A percentile compares a stretch with the other conserved stretches of the same genome.
These are phyloP conservation scores for Camellia japonica DNA, from an alignment of 148 eudicot genomes.

Conservation along the genomic window DNA sequence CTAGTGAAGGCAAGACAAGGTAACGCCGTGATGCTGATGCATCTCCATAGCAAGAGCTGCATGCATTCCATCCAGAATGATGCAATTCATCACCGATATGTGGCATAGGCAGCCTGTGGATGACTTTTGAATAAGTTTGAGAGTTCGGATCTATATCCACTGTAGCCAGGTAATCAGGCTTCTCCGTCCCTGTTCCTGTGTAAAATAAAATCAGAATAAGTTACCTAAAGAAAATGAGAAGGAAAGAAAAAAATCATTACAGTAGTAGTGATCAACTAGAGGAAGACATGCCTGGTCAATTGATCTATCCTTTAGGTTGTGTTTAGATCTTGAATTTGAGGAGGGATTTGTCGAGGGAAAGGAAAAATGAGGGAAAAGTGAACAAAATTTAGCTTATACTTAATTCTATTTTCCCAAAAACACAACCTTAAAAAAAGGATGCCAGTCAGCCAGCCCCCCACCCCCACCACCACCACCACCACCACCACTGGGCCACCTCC, in stretches of 20 bases:
- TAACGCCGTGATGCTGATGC: slow-evolving; percentile 69
- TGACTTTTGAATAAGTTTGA: slow-evolving; percentile 68
- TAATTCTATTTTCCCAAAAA: too few species aligned
- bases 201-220: neutral
- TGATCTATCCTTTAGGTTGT: neutral
- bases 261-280: neutral
- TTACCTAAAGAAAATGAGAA: neutral
- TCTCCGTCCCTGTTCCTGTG: slow-evolving; percentile 81
- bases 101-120: slow-evolving; percentile 87
- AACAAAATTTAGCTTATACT: too few species aligned
- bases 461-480: too few species aligned
- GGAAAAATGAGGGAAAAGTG: too few species aligned
- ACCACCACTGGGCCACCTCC: too few species aligned
- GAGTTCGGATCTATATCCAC: slow-evolving; percentile 88
- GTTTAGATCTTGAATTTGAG: too few species aligned
- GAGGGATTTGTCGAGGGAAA: too few species aligned
- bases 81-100: slow-evolving; percentile 85
- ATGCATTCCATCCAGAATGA: slow-evolving; percentile 98
- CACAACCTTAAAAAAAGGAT: too few species aligned
- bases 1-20: slow-evolving; percentile 82
- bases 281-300: neutral
- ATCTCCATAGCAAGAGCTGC: slow-evolving; percentile 97
- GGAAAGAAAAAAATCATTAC: neutral
- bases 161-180: slow-evolving; percentile 89
- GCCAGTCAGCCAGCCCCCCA: too few species aligned